Evolutionary conservation across 257 asterid genomes (phyloP).

Genomic region (Catharanthus roseus): DNA sequence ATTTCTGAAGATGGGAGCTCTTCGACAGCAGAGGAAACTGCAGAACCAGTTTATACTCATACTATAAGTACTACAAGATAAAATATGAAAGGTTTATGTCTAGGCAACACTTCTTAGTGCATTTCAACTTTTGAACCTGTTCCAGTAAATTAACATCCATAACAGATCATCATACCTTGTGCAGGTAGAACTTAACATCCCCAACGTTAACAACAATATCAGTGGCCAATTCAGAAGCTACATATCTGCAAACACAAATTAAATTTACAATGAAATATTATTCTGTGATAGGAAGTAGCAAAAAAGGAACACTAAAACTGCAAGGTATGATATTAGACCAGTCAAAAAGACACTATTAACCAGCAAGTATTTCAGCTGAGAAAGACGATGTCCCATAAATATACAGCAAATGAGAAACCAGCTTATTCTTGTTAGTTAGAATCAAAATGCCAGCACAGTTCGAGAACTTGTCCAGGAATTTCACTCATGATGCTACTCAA

Average conservation of each 20-base stretch:
- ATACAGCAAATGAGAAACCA: background rate
- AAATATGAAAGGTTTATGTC: background rate
- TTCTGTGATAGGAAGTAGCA: background rate
- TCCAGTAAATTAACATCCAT: background rate
- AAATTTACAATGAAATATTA: background rate
- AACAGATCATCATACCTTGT: conserved; percentile 58
- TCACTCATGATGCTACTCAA: background rate
- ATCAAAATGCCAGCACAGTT: background rate
- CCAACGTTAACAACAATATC: conserved; percentile 64
- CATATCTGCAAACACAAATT: conserved; percentile 49
- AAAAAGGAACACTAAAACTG: background rate
- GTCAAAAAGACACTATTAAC: background rate
- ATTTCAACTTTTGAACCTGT: background rate
- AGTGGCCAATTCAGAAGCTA: conserved; percentile 79
- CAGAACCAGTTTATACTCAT: conserved; percentile 22
- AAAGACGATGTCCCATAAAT: background rate
- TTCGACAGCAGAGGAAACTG: conserved; percentile 96
- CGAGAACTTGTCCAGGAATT: background rate
- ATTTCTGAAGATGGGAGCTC: conserved; percentile 62
- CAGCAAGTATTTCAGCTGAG: background rate
- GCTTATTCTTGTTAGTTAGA: background rate
- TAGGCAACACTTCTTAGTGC: background rate
- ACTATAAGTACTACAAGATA: conserved; percentile 16
- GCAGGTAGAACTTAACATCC: conserved; percentile 73
- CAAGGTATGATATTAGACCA: background rate